Evolutionary conservation across 2,329 filamentous ascomycete species (phyloP).

Genomic region (Neonectria hederae): DNA sequence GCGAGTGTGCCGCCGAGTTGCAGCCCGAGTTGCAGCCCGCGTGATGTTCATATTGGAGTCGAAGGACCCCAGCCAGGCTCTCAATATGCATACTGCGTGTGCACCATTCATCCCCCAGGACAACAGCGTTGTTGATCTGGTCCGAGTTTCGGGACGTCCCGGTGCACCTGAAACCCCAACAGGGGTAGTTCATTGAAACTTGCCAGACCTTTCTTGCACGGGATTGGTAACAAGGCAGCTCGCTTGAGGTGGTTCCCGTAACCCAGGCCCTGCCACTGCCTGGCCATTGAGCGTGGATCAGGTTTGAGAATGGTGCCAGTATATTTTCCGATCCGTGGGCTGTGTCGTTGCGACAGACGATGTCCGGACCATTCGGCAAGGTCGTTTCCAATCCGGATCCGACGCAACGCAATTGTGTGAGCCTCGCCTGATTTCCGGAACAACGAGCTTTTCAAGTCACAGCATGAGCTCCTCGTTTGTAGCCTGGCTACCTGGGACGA

Average conservation of each 20-base stretch:
- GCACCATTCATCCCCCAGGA: constrained; percentile 5
- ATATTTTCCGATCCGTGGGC: constrained; percentile 10
- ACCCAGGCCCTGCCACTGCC: constrained; percentile 1
- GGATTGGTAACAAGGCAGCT: constrained; percentile 14
- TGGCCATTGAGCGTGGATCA: constrained; percentile 2
- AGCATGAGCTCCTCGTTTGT: not conserved
- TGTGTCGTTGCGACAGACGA: not conserved
- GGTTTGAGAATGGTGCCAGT: constrained; percentile 8
- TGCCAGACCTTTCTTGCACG: constrained; percentile 16
- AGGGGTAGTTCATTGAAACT: constrained; percentile 19
- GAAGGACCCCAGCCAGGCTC: not conserved
- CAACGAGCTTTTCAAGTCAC: constrained; percentile 11
- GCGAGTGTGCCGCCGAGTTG: not conserved
- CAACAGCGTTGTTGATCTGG: constrained; percentile 11
- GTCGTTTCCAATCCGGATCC: constrained; percentile 1
- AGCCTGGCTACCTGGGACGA: not conserved
- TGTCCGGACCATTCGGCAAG: constrained; percentile 5
- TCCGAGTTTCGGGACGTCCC: constrained; percentile 27
- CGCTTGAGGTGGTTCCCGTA: constrained; percentile 4
- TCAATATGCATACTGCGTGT: not conserved
- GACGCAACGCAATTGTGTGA: constrained; percentile 12
- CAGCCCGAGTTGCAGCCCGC: not conserved
- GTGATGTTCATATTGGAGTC: not conserved
- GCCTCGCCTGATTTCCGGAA: constrained; percentile 19
- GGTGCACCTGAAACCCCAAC: constrained; percentile 38